Percentiles rank a stretch among this genome's conserved stretches.
These are phyloP conservation scores for Aspergillus hiratsukae DNA, from an alignment of 2,329 filamentous ascomycete genomes.

Conservation along the genomic window DNA sequence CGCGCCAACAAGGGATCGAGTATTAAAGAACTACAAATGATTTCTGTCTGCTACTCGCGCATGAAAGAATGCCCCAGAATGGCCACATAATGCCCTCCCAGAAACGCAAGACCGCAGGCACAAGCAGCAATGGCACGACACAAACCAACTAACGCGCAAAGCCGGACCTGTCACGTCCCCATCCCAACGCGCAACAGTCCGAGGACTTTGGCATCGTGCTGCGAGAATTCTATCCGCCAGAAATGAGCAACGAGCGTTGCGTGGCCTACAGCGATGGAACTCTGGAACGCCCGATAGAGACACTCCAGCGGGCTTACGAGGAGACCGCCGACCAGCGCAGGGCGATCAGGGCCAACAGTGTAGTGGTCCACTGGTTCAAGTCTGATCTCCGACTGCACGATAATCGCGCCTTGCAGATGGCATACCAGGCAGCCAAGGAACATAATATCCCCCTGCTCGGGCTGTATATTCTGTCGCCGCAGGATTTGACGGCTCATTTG, in stretches of 20 bases:
- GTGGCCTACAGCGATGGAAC: slow-evolving; percentile 66
- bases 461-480: slow-evolving; percentile 73
- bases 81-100: slow-evolving; percentile 20
- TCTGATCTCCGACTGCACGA: slow-evolving; percentile 70
- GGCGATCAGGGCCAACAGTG: slow-evolving; percentile 51
- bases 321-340: slow-evolving; percentile 56
- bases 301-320: slow-evolving; percentile 56
- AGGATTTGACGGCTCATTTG: slow-evolving; percentile 79
- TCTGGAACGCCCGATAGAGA: slow-evolving; percentile 68
- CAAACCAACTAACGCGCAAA: slow-evolving; percentile 17
- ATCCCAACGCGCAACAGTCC: slow-evolving; percentile 36
- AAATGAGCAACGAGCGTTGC: slow-evolving; percentile 79
- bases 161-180: slow-evolving; percentile 18
- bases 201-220: slow-evolving; percentile 60
- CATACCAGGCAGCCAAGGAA: slow-evolving; percentile 62
- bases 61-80: not conserved
- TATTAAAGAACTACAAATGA: not conserved
- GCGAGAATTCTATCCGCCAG: slow-evolving; percentile 74
- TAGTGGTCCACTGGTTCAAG: slow-evolving; percentile 89
- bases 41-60: not conserved
- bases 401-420: slow-evolving; percentile 66
- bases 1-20: not conserved
- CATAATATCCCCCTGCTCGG: slow-evolving; percentile 68
- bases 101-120: slow-evolving; percentile 22
- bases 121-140: slow-evolving; percentile 3